A percentile compares a stretch with the other conserved stretches of the same genome.
phyloP scores from a whole-genome alignment of 257 asterid genomes.

The Solanum rostratum region DNA sequence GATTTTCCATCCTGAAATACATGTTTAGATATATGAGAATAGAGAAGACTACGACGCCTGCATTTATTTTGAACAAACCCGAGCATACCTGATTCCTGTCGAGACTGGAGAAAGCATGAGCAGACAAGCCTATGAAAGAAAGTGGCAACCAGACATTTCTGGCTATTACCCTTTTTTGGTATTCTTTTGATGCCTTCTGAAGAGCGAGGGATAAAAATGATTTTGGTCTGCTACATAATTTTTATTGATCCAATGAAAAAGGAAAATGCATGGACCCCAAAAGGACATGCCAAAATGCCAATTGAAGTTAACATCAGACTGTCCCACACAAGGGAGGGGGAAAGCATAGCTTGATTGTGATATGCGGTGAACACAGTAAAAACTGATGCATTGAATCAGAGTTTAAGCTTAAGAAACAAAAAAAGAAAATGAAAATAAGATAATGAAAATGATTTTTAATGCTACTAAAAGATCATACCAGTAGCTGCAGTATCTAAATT shows the following conservation, averaged over 20 bases:
- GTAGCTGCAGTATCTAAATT: too few relatives aligned
- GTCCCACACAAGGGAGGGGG: not conserved
- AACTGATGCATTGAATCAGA: not conserved
- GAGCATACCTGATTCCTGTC: constrained; percentile 52
- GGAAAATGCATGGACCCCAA: too few relatives aligned
- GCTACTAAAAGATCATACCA: too few relatives aligned
- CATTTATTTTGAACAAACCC: not conserved
- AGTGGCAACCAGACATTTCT: not conserved
- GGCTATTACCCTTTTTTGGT: not conserved
- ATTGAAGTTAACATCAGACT: too few relatives aligned
- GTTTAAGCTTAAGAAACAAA: too few relatives aligned
- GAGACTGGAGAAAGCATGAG: constrained; percentile 19
- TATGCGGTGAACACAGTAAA: not conserved
- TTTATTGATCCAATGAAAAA: too few relatives aligned
- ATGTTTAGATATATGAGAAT: constrained; percentile 13
- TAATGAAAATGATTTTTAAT: too few relatives aligned
- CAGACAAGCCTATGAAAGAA: not conserved
- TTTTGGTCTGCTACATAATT: too few relatives aligned
- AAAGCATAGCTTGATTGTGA: not conserved
- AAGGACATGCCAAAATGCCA: too few relatives aligned
- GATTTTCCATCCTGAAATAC: constrained; percentile 63
- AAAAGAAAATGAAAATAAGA: too few relatives aligned
- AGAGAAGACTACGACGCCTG: not conserved
- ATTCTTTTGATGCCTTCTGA: not conserved
- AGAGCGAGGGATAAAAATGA: not conserved